Evolutionary conservation across 108 stramenopile genomes (phyloP).

Genomic region (Nannochloropsis salina): DNA sequence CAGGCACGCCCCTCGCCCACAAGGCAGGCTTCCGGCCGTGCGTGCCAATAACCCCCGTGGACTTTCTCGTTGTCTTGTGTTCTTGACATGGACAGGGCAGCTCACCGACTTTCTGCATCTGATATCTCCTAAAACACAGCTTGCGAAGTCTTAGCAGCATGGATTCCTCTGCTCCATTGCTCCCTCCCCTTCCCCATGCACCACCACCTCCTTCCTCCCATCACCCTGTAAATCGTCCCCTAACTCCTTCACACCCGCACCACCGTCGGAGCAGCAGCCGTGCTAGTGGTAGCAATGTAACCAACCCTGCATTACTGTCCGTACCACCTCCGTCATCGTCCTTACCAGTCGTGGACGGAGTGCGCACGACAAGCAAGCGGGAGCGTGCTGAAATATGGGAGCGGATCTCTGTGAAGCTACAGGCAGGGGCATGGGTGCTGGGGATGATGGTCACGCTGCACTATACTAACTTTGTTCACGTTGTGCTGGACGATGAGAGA

Average conservation of each 20-base stretch:
- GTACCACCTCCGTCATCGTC: background rate
- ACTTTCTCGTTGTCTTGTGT: too few species aligned
- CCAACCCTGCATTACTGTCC: background rate
- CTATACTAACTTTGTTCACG: background rate
- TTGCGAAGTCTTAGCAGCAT: background rate
- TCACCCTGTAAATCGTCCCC: background rate
- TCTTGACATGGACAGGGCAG: too few species aligned
- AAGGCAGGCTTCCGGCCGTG: too few species aligned
- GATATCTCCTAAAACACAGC: too few species aligned
- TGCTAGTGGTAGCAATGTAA: background rate
- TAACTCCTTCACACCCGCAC: background rate
- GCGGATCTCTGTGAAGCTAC: background rate
- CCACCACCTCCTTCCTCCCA: background rate
- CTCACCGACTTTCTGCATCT: too few species aligned
- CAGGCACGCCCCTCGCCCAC: too few species aligned
- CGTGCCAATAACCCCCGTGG: too few species aligned
- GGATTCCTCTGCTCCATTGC: background rate
- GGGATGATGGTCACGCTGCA: background rate
- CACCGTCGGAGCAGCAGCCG: slow-evolving; percentile 19
- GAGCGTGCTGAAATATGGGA: slow-evolving; percentile 12
- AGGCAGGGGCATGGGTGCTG: slow-evolving; percentile 15
- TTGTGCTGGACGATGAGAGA: background rate
- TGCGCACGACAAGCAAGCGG: background rate
- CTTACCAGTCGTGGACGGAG: background rate
- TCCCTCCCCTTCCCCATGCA: background rate